Base-by-base conservation (phyloP, 108 stramenopile species). In the Heterococcus sp. region DNA sequence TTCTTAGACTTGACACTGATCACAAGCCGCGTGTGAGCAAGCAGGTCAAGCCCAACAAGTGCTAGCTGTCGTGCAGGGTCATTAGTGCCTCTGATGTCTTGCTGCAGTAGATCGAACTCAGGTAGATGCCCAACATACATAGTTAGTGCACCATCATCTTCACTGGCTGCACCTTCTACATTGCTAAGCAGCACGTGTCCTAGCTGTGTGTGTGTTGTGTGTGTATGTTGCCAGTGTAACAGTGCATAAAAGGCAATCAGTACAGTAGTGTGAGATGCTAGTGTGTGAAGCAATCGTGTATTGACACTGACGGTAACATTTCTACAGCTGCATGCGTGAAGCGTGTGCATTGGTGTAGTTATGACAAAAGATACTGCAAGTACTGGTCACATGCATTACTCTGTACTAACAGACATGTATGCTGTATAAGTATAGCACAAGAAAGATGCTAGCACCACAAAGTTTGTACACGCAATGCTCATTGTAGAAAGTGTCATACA, bases 31-130 rank as follows among this genome's bases (percentile, higher is more conserved):
- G 79, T 73, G 65, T 66, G 38, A 33, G 35, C 65, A 39, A 81
- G 64, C 64, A 81, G 79, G 29, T 81, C 79, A 38, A 72, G 69
- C 14, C 79, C 79, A 29, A 81, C 79, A n/a, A 81, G 72, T 34
- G 79, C 79, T 65, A 81, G 65, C 46, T 81, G 79, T 65, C 79
- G 35, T 26, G 34, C 28, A 26, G 14, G 5, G 14, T 37, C 4
- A 1, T 65, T 1, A 36, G 32, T 11, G 34, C 35, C 46, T 26
- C 71, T 72, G 58, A 81, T 81, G 26, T 81, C 79, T 28, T 65
- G 36, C n/a, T 71, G 71, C 32, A 81, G 38, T 31, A 64, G 72
- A 26, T 72, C 71, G 30, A 81, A 81, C 79, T 66, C 79, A 38
- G 70, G 65, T 2, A 81, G 72, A 66, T 81, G 39, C 5, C 79